Evolutionary conservation across 352 stramenopile genomes (phyloP), one percentile per base, ranked within the genome.

Genomic region (Pythium sp.): DNA sequence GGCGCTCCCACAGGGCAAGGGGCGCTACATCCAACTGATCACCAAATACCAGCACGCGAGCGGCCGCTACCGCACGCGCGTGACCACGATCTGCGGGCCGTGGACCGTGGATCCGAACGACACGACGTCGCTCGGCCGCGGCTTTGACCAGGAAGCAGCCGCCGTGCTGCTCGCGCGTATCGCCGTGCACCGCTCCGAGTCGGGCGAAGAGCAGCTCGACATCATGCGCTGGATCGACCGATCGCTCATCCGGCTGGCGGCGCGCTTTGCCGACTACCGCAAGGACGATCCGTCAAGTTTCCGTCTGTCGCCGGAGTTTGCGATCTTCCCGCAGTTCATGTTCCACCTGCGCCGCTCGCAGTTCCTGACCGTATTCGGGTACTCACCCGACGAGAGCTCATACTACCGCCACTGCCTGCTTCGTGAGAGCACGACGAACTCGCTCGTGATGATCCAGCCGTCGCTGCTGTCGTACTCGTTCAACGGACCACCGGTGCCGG

Each of bases 281-380:
- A 98, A 98, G 72, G 98, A 99, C 75, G 95, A 99, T 74, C 96
- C 97, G 36, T 96, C 86, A 62, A 98, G 85, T 46, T 99, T 99
- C 79, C 89, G 94, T 0, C 82, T 99, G 47, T 93, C 94, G 57
- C 86, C 93, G 24, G 97, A 99, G 87, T 99, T 99, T 73, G 93
- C 92, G 61, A 97, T 99, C 68, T 99, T 99, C 80, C 98, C 98
- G 56, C 98, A 99, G 82, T 99, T 99, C 77, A 99, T 99, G 91
- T 99, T 99, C 83, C 97, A 99, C 85, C 74, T 99, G 62, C 90
- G 98, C 43, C 87, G 98, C 34, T 99, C 97, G 51, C 97, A 99
- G 82, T 99, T 99, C 78, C 82, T 99, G 65, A 98, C 99, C 38
- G 87, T 99, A 38, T 99, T 99, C 75, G 99, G 99, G 68, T 99